Evolutionary conservation across 2,329 filamentous ascomycete species (phyloP).

Genomic region (Fusarium dimerum): DNA sequence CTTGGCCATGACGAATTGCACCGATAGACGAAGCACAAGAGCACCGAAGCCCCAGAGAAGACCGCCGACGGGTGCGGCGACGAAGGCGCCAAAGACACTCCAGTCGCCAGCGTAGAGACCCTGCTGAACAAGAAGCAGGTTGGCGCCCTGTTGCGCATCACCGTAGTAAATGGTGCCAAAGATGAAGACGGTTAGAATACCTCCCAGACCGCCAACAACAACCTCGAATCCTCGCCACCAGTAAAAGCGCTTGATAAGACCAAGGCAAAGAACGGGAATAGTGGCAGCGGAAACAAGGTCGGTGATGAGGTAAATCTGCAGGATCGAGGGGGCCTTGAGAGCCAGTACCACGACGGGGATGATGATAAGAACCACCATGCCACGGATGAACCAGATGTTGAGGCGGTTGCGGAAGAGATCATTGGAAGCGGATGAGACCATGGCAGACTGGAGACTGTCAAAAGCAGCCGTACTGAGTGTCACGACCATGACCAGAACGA

Average conservation of each 20-base stretch:
- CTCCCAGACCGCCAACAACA: constrained; percentile 74
- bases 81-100: constrained; percentile 81
- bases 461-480: constrained; percentile 76
- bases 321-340: constrained; percentile 70
- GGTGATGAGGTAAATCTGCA: constrained; percentile 82
- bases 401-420: constrained; percentile 83
- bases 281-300: constrained; percentile 76
- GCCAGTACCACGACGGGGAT: constrained; percentile 74
- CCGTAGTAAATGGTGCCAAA: constrained; percentile 81
- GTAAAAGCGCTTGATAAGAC: constrained; percentile 68
- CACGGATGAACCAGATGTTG: constrained; percentile 73
- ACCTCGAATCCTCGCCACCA: constrained; percentile 83
- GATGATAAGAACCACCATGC: constrained; percentile 69
- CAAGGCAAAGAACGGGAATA: constrained; percentile 75
- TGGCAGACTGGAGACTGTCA: constrained; percentile 78
- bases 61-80: constrained; percentile 75
- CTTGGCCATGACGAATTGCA: constrained; percentile 60
- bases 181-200: constrained; percentile 77
- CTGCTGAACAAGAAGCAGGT: constrained; percentile 70
- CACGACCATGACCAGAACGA: constrained; percentile 80
- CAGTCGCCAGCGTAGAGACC: constrained; percentile 78
- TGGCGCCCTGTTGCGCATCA: constrained; percentile 60
- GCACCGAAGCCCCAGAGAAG: constrained; percentile 70
- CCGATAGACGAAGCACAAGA: constrained; percentile 58
- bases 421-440: constrained; percentile 83